Percentiles rank a stretch among this genome's conserved stretches.
Conservation (phyloP, 306 rosid genomes). For the Rosa lucieae region DNA sequence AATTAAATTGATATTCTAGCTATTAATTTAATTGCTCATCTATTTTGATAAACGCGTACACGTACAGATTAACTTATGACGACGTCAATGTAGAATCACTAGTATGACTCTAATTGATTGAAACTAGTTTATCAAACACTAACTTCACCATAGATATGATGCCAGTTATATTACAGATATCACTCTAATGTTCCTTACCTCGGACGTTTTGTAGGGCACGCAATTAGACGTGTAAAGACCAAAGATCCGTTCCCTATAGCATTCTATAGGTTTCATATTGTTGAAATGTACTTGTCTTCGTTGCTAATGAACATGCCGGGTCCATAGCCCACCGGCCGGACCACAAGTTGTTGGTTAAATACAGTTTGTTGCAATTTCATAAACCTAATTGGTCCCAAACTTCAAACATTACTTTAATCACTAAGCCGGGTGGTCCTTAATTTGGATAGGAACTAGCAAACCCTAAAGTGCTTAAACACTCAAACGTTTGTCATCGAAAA, state of each 20-base stretch:
- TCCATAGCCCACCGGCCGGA: not conserved
- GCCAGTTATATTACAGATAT: not conserved
- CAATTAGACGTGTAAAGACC: not conserved
- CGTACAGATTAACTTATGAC: too few relatives aligned
- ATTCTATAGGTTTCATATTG: not conserved
- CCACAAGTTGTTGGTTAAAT: not conserved
- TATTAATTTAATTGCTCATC: too few relatives aligned
- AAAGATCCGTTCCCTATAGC: not conserved
- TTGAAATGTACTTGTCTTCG: not conserved
- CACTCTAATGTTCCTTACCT: not conserved
- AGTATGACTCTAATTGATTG: too few relatives aligned
- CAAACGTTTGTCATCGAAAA: not conserved
- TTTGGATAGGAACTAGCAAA: not conserved
- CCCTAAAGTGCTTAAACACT: not conserved
- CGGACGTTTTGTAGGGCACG: not conserved
- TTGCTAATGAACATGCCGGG: not conserved
- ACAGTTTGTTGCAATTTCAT: constrained; percentile 2
- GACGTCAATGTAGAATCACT: too few relatives aligned
- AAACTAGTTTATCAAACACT: not conserved
- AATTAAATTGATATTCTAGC: too few relatives aligned
- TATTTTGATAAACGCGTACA: too few relatives aligned
- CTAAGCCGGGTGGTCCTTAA: not conserved
- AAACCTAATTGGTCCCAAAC: not conserved
- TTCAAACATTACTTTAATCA: not conserved
- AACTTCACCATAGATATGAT: not conserved